Conservation (phyloP, 306 rosid species). For the Cicer pinnatifidum region DNA sequence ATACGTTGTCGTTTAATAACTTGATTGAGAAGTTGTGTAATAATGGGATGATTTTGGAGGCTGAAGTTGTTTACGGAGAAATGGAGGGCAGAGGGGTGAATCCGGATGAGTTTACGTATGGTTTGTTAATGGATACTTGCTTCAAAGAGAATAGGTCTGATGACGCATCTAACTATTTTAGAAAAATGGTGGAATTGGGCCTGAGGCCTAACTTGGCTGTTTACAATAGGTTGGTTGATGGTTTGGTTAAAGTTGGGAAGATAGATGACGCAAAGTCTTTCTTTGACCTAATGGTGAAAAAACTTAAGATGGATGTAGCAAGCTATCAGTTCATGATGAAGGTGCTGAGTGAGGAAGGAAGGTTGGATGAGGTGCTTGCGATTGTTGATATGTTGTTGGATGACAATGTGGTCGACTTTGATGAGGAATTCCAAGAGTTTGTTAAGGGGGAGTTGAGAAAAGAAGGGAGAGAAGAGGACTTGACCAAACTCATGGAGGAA, state of each 20-base stretch:
- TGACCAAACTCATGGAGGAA: constrained; percentile 85
- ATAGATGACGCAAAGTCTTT: constrained; percentile 75
- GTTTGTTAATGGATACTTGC: constrained; percentile 87
- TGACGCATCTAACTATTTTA: constrained; percentile 85
- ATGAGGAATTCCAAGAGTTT: constrained; percentile 81
- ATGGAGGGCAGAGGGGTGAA: constrained; percentile 79
- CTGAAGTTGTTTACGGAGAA: constrained; percentile 78
- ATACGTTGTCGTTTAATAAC: constrained; percentile 78
- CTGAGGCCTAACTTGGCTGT: constrained; percentile 87
- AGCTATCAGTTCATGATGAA: constrained; percentile 87
- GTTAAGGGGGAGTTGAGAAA: constrained; percentile 80
- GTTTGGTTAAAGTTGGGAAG: constrained; percentile 77
- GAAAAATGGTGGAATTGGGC: constrained; percentile 77
- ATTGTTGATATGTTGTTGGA: constrained; percentile 82
- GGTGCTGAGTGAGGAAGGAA: constrained; percentile 72
- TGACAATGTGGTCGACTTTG: constrained; percentile 72
- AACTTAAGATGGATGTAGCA: constrained; percentile 88
- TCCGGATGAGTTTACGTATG: constrained; percentile 87
- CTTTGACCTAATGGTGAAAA: constrained; percentile 88
- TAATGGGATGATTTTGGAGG: constrained; percentile 67
- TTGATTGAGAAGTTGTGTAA: constrained; percentile 85
- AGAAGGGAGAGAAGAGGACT: constrained; percentile 85
- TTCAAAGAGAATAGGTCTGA: constrained; percentile 77
- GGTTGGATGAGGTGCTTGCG: constrained; percentile 74
- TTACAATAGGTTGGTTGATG: constrained; percentile 80